phyloP scores from a whole-genome alignment of 805 yeast species.

The Lipomyces kockii region DNA sequence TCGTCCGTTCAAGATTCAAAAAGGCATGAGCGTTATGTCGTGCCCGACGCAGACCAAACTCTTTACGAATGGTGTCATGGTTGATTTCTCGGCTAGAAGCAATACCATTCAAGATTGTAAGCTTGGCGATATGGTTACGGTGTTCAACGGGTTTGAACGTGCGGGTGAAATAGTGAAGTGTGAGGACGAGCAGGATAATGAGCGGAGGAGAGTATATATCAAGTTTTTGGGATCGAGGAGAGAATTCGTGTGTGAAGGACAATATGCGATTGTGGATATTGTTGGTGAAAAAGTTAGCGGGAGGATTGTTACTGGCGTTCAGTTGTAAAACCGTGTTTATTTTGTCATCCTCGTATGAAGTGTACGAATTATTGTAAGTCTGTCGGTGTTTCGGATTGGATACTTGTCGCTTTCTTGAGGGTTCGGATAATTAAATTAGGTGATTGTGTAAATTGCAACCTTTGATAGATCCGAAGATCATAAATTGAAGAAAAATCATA shows the following conservation, averaged over 20 bases:
- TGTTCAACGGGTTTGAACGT: conserved; percentile 29
- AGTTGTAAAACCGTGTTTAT: background rate
- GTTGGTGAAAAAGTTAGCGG: conserved; percentile 17
- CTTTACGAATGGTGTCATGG: conserved; percentile 14
- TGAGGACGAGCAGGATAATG: conserved; percentile 1
- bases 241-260: conserved; percentile 22
- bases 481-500: background rate
- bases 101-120: background rate
- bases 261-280: conserved; percentile 24
- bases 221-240: conserved; percentile 22
- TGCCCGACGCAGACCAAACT: background rate
- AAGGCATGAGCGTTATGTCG: conserved; percentile 25
- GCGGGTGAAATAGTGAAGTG: conserved; percentile 14
- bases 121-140: conserved; percentile 19
- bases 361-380: background rate
- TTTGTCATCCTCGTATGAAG: background rate
- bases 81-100: background rate
- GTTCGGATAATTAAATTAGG: background rate
- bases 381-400: background rate
- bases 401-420: background rate
- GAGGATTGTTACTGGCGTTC: conserved; percentile 7
- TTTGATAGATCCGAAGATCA: background rate
- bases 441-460: background rate
- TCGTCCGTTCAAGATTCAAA: conserved; percentile 4
- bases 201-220: background rate